phyloP scores from a whole-genome alignment of 1,284 basidiomycete genomes.

The Hemileia vastatrix region DNA sequence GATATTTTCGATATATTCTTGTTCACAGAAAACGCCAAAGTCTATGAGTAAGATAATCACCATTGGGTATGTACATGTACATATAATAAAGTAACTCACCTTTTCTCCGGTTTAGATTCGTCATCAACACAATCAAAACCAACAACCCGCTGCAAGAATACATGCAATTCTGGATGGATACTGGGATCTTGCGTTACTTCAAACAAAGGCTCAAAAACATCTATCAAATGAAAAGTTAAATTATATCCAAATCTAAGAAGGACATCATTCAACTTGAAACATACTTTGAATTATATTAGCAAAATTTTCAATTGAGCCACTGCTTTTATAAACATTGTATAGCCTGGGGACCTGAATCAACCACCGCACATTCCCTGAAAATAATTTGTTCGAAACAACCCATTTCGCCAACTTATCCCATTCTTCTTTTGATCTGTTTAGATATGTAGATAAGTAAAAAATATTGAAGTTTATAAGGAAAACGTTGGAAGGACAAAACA shows the following conservation, averaged over 20 bases:
- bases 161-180: slow-evolving; percentile 84
- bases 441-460: background rate
- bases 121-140: slow-evolving; percentile 98
- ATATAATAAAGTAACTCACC: too few species aligned
- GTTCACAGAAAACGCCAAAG: background rate
- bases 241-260: background rate
- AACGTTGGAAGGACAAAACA: background rate
- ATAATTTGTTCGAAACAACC: slow-evolving; percentile 87
- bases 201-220: slow-evolving; percentile 86
- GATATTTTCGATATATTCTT: slow-evolving; percentile 66
- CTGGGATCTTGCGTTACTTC: slow-evolving; percentile 88
- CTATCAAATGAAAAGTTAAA: slow-evolving; percentile 47
- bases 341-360: slow-evolving; percentile 90
- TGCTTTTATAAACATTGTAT: slow-evolving; percentile 92
- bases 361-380: slow-evolving; percentile 96
- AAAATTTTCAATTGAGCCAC: slow-evolving; percentile 73
- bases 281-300: slow-evolving; percentile 80
- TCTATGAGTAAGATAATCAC: too few species aligned
- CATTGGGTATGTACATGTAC: too few species aligned
- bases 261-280: slow-evolving; percentile 46
- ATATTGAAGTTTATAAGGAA: background rate
- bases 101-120: slow-evolving; percentile 84
- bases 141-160: slow-evolving; percentile 88
- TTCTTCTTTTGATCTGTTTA: slow-evolving; percentile 54
- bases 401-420: slow-evolving; percentile 99